phyloP scores from a whole-genome alignment of 345 rosid species.

The Lagerstroemia speciosa region DNA sequence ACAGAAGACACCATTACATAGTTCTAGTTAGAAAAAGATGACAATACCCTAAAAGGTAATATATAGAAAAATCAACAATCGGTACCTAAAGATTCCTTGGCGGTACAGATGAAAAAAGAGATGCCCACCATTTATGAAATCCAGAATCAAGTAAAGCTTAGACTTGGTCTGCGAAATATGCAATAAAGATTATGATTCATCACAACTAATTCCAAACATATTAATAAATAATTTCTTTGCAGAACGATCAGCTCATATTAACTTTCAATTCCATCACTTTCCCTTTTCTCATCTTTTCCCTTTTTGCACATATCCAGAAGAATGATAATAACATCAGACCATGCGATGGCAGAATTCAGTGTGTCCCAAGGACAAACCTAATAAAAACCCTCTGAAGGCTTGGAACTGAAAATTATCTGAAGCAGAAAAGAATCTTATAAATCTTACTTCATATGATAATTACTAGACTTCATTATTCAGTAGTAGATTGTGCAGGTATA shows the following conservation, averaged over 20 bases:
- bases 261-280: not conserved
- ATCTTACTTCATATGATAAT: not conserved
- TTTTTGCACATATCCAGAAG: not conserved
- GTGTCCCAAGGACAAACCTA: not conserved
- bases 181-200: not conserved
- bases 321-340: not conserved
- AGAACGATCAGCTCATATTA: not conserved
- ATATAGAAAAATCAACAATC: not conserved
- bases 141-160: constrained; percentile 64
- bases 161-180: constrained; percentile 47
- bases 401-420: not conserved
- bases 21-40: constrained; percentile 13
- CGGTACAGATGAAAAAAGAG: constrained; percentile 67
- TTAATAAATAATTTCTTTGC: not conserved
- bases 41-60: not conserved
- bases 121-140: constrained; percentile 69
- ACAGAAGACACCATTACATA: constrained; percentile 9
- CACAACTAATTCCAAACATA: not conserved
- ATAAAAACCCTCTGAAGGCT: not conserved
- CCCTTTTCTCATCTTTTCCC: not conserved
- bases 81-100: constrained; percentile 61
- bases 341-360: not conserved
- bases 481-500: not conserved
- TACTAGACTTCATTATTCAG: not conserved
- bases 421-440: not conserved